Base-by-base conservation (phyloP, 2,329 filamentous ascomycete genomes). In the Colletotrichum sp. region DNA sequence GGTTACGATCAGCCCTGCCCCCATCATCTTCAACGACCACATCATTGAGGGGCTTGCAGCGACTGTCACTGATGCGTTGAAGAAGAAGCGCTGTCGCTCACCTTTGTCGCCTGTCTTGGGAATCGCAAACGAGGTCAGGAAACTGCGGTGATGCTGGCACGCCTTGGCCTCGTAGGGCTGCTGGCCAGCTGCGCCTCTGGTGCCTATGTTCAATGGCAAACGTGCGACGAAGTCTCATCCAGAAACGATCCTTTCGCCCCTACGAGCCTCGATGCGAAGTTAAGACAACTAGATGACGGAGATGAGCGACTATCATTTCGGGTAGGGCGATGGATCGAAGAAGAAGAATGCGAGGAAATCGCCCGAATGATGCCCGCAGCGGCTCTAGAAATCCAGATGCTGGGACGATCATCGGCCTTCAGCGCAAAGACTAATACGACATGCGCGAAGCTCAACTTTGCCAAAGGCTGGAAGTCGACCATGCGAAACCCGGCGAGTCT, bases 171-270 rank as follows among this genome's bases (percentile, higher is more conserved):
- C 32, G 32, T 60, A 38, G 71, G 70, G 38, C 70, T 76, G 60
- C 16, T 60, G 36, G 74, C 57, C 57, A 73, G 26, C 57, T 65
- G 34, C 48, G 65, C 36, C 32, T 76, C 74, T 16, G 78, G 69
- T 9, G 78, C 78, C 28, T 78, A 79, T 43, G 72, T 78, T 24
- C 77, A 79, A 65, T 78, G 74, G 77, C 77, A 78, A 64, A 21
- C 15, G 43, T 79, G 78, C 66, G 67, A 77, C 26, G 71, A 32
- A 8, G 64, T 67, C 28, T 58, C 68, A 52, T 55, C 55, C 13
- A 60, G 57, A 16, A 48, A 36, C 15, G 57, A 77, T 16, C 63
- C 24, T 15, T 67, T 73, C 28, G 34, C 16, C 26, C 34, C 65
- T 5, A 38, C 48, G 34, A 65, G 34, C 28, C 12, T 76, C 15